Evolutionary conservation across 805 yeast species (phyloP).

Genomic region (Ogataea parapolymorpha): DNA sequence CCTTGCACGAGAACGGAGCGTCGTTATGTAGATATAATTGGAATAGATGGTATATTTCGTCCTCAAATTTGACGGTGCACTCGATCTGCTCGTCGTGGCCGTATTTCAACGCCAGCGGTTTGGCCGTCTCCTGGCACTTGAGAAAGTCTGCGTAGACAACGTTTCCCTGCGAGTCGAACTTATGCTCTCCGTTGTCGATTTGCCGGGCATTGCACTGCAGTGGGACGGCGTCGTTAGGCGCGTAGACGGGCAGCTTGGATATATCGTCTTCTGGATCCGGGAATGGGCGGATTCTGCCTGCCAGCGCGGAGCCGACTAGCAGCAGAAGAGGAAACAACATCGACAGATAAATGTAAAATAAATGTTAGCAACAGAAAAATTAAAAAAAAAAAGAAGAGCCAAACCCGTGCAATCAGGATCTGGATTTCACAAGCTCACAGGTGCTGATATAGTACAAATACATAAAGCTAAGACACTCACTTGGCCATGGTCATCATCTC

Average conservation of each 20-base stretch:
- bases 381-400: neutral
- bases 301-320: constrained; percentile 1
- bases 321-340: constrained; percentile 2
- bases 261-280: constrained; percentile 25
- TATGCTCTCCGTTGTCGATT: constrained; percentile 75
- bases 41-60: constrained; percentile 66
- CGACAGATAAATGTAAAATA: neutral
- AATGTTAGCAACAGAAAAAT: neutral
- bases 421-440: neutral
- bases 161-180: constrained; percentile 57
- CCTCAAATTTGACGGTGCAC: constrained; percentile 61
- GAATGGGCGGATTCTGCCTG: constrained; percentile 24
- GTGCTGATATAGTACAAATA: constrained; percentile 3
- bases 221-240: constrained; percentile 40
- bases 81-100: constrained; percentile 48
- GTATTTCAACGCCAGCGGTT: constrained; percentile 54
- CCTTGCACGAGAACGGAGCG: constrained; percentile 66
- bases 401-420: constrained; percentile 3
- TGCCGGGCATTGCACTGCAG: constrained; percentile 64
- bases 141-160: constrained; percentile 61
- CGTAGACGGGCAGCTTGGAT: constrained; percentile 17
- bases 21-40: constrained; percentile 78
- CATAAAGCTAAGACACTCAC: constrained; percentile 7
- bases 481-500: constrained; percentile 11
- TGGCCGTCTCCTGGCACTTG: constrained; percentile 59